A percentile compares a stretch with the other conserved stretches of the same genome.
phyloP scores from a whole-genome alignment of 108 stramenopile species.

The Skeletonema potamos region DNA sequence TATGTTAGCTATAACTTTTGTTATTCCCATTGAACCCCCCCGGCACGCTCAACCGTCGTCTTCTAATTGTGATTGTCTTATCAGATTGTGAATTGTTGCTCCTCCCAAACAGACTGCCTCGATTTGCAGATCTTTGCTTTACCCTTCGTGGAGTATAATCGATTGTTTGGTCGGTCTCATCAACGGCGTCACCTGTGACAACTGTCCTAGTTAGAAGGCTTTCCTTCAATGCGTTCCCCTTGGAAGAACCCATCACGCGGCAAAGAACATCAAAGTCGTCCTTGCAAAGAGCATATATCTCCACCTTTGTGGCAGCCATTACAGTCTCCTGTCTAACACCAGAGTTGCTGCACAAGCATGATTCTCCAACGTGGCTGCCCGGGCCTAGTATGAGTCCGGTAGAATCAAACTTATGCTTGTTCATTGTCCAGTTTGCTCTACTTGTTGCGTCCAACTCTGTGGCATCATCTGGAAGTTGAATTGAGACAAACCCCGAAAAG shows the following conservation, averaged over 20 bases:
- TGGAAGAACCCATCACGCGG: slow-evolving; percentile 1
- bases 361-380: slow-evolving; percentile 62
- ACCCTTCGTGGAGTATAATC: no score
- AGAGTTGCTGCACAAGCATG: slow-evolving; percentile 39
- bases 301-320: slow-evolving; percentile 22
- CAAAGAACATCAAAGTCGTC: slow-evolving; percentile 38
- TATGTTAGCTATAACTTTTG: no score
- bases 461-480: slow-evolving; percentile 40
- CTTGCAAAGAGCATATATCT: slow-evolving; percentile 45
- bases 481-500: slow-evolving; percentile 31
- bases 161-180: no score
- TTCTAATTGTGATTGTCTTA: no score
- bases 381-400: slow-evolving; percentile 19
- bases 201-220: neutral
- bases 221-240: neutral
- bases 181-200: no score
- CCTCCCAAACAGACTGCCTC: no score
- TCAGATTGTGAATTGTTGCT: no score
- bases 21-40: no score
- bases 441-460: slow-evolving; percentile 46
- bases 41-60: no score
- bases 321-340: slow-evolving; percentile 59
- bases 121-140: no score
- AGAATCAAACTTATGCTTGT: slow-evolving; percentile 32
- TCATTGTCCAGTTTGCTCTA: slow-evolving; percentile 2